Conservation (phyloP, 768 basidiomycete species). For the Xanthoconium stramineum region DNA sequence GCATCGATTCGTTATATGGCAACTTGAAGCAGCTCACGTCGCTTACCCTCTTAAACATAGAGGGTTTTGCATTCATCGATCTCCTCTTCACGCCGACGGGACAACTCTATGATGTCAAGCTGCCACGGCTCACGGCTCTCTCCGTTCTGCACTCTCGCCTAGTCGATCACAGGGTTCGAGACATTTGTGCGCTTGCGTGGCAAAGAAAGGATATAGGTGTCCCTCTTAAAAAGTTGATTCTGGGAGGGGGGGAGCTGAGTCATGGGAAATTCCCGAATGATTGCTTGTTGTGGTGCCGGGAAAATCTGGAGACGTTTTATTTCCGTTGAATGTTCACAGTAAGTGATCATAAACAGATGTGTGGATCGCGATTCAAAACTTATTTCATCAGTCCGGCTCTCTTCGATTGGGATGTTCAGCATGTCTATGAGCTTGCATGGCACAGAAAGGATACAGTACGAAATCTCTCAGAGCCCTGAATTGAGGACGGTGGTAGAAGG, state of each 20-base stretch:
- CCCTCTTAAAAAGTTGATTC: background rate
- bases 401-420: too few species aligned
- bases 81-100: background rate
- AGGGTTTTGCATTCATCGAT: background rate
- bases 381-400: too few species aligned
- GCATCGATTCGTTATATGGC: background rate
- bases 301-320: background rate
- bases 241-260: background rate
- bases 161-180: background rate
- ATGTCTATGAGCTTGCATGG: too few species aligned
- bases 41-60: background rate
- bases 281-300: background rate
- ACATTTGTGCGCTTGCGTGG: background rate
- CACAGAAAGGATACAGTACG: too few species aligned
- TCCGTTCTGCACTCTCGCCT: background rate
- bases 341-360: too few species aligned
- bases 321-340: too few species aligned
- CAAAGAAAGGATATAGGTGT: background rate
- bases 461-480: too few species aligned
- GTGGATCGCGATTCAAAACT: too few species aligned
- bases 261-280: background rate
- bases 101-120: background rate
- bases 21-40: background rate
- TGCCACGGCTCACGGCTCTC: background rate
- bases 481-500: too few species aligned